Base-by-base conservation (phyloP, 2,329 filamentous ascomycete genomes). In the Elsinoe ampelina region DNA sequence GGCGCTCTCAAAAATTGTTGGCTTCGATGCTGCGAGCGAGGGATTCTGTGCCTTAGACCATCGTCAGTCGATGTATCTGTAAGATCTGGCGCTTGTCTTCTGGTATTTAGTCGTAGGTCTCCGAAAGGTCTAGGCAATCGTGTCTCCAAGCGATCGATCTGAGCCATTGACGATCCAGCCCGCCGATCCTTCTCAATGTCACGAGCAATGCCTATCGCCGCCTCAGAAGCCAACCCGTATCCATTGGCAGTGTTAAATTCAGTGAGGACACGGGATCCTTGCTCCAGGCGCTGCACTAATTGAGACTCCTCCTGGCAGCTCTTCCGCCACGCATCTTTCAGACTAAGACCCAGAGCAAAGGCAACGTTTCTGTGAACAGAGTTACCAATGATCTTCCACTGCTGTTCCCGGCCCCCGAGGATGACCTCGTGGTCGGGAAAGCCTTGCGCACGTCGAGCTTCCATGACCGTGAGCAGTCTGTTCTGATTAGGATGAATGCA, bases 341-440 rank as follows among this genome's bases (percentile, higher is more conserved):
- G 41, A 38, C 54, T 56, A 4, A 87, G 64, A 0, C 88, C 88
- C 1, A 90, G 67, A 0, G 82, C 81, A 15, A 89, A 68, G 0
- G 86, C 80, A 1, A 88, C 79, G 20, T 81, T 79, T 7, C 87
- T 74, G 2, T 87, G 81, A 0, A 95, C 88, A 26, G 84, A 87
- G 67, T 95, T 95, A 0, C 89, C 89, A 0, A 91, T 75, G 17
- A 88, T 80, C 56, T 77, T 79, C 72, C 80, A 83, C 64, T 88
- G 84, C 1, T 82, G 72, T 0, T 36, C 8, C 0, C 77, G 67
- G 0, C 55, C 64, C 0, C 87, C 87, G 1, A 91, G 68, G 0
- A 95, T 67, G 0, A 91, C 77, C 58, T 92, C 88, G 5, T 82
- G 61, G 57, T 92, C 86, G 0, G 76, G 81, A 39, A 86, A 82